phyloP scores from a whole-genome alignment of 108 stramenopile species.

The Discostella pseudostelligera region DNA sequence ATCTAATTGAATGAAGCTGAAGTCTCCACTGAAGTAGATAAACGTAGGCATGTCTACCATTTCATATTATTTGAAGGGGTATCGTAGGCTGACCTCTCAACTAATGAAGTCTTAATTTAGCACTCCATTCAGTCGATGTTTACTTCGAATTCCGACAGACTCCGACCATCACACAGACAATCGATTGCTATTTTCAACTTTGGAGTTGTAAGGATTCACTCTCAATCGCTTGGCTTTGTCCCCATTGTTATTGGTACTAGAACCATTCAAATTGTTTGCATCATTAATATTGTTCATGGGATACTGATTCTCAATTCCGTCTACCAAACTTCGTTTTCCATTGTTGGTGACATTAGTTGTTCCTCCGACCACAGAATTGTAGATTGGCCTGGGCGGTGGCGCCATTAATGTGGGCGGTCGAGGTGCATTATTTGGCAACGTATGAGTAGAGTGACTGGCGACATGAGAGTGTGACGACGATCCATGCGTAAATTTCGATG shows the following conservation, averaged over 20 bases:
- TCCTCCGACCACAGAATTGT: constrained; percentile 7
- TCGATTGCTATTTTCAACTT: neutral
- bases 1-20: no score
- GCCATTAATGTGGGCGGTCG: constrained; percentile 10
- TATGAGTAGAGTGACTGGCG: neutral
- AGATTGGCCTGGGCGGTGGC: constrained; percentile 29
- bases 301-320: neutral
- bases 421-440: neutral
- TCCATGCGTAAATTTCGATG: neutral
- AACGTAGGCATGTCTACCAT: no score
- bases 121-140: no score
- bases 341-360: neutral
- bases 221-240: constrained; percentile 30
- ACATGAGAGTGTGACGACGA: neutral
- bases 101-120: no score
- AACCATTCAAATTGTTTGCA: neutral
- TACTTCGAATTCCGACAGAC: no score
- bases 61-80: no score
- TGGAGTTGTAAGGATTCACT: constrained; percentile 28
- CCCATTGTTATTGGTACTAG: constrained; percentile 3
- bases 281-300: neutral
- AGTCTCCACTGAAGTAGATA: no score
- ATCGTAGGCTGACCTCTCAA: no score
- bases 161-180: no score
- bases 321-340: constrained; percentile 2